Evolutionary conservation across 2,329 filamentous ascomycete species (phyloP).

Genomic region (Epichloe hybrida): DNA sequence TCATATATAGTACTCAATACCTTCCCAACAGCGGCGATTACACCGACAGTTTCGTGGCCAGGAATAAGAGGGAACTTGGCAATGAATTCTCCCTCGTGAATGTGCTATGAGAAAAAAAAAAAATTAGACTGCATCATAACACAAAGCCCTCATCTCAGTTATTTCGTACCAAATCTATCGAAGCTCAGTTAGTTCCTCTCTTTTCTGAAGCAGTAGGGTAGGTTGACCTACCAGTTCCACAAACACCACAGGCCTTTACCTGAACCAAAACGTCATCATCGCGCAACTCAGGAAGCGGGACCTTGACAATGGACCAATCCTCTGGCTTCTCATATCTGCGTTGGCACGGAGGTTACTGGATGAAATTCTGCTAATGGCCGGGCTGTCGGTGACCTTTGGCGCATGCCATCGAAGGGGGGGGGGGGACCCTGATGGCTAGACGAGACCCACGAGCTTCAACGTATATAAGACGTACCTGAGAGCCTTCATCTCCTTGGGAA

Average conservation of each 20-base stretch:
- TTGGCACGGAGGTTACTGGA: background rate
- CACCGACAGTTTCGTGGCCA: conserved; percentile 55
- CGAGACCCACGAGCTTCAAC: background rate
- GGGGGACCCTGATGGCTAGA: conserved; percentile 11
- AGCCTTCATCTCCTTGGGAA: conserved; percentile 47
- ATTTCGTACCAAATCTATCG: conserved; percentile 22
- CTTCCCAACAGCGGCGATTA: conserved; percentile 43
- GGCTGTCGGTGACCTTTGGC: background rate
- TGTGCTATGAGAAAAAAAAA: conserved; percentile 25
- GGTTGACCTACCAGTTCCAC: conserved; percentile 34
- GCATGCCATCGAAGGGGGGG: background rate
- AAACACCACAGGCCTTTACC: conserved; percentile 54
- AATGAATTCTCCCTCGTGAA: conserved; percentile 56
- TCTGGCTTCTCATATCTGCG: conserved; percentile 46
- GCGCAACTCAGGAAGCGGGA: conserved; percentile 47
- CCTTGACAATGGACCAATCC: conserved; percentile 45
- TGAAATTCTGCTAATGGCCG: background rate
- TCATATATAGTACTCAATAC: conserved; percentile 5
- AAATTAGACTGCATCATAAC: background rate
- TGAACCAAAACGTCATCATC: conserved; percentile 50
- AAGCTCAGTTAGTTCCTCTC: conserved; percentile 9
- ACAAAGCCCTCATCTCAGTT: background rate
- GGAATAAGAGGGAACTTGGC: conserved; percentile 52
- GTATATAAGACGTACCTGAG: conserved; percentile 33
- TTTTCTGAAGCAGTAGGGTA: conserved; percentile 2